Percentiles rank a stretch among this genome's conserved stretches.
These are phyloP conservation scores for Paramecium sonneborni DNA, from an alignment of 73 alveolate genomes.

Conservation along the genomic window DNA sequence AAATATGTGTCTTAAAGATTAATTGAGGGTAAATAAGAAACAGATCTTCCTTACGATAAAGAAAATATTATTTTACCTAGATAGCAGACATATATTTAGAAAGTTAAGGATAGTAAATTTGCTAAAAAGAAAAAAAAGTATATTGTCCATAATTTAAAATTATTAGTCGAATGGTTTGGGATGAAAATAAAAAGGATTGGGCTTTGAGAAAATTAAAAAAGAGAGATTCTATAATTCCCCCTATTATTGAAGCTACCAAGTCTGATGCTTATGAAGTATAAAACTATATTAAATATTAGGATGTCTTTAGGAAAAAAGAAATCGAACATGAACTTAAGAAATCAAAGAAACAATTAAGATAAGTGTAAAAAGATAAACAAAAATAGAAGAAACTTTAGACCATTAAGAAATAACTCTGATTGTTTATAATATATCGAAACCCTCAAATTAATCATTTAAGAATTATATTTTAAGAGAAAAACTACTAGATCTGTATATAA, in stretches of 20 bases:
- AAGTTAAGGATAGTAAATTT: constrained; percentile 27
- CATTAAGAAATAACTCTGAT: constrained; percentile 34
- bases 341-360: constrained; percentile 6
- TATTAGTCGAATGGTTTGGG: constrained; percentile 55
- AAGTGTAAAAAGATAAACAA: background rate
- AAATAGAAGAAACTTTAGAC: background rate
- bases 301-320: constrained; percentile 34
- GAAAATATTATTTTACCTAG: constrained; percentile 44
- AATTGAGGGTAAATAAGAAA: background rate
- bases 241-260: constrained; percentile 42
- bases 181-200: constrained; percentile 19
- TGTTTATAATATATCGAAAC: background rate
- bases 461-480: background rate
- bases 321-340: constrained; percentile 40
- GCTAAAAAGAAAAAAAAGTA: constrained; percentile 47
- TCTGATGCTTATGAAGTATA: constrained; percentile 30
- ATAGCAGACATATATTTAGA: background rate
- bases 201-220: constrained; percentile 17
- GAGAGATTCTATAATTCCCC: constrained; percentile 21
- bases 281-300: background rate
- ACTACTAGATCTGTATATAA: too few relatives aligned
- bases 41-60: constrained; percentile 48
- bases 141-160: background rate
- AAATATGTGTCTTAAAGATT: constrained; percentile 33
- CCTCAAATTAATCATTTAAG: background rate